Percentiles rank a stretch among this genome's conserved stretches.
These are phyloP conservation scores for Capsella rubella DNA, from an alignment of 441 rosid genomes.

Conservation along the genomic window DNA sequence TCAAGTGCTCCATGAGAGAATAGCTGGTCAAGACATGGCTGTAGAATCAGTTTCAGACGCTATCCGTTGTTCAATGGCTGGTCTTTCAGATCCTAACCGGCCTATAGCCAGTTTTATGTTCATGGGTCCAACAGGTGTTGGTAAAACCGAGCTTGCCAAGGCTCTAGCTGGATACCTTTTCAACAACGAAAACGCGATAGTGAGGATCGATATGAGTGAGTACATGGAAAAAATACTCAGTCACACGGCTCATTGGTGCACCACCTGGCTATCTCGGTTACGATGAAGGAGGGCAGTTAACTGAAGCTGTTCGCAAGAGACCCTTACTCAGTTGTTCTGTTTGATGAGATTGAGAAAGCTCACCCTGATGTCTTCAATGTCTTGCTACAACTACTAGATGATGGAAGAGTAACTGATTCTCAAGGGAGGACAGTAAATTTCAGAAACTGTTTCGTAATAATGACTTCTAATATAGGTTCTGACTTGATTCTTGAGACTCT, in stretches of 20 bases:
- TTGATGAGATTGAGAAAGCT: constrained; percentile 39
- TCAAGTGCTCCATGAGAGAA: constrained; percentile 78
- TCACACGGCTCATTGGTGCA: constrained; percentile 35
- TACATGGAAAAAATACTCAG: constrained; percentile 31
- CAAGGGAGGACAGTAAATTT: constrained; percentile 65
- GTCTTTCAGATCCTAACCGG: constrained; percentile 39
- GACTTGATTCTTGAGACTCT: constrained; percentile 51
- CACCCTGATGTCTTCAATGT: constrained; percentile 37
- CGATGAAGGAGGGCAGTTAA: constrained; percentile 28
- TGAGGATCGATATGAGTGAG: constrained; percentile 41
- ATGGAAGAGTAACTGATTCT: constrained; percentile 38
- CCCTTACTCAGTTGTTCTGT: constrained; percentile 36
- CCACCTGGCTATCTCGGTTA: constrained; percentile 28
- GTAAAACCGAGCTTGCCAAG: constrained; percentile 41
- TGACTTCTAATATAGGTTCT: constrained; percentile 34
- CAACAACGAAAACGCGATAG: constrained; percentile 34
- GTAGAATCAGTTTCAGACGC: constrained; percentile 47
- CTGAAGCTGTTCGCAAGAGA: constrained; percentile 33
- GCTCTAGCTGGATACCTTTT: constrained; percentile 36
- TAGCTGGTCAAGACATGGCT: constrained; percentile 82
- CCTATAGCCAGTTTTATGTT: constrained; percentile 70
- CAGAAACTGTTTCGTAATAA: constrained; percentile 46
- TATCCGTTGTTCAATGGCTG: constrained; percentile 32
- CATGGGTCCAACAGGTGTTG: constrained; percentile 50
- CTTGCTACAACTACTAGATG: constrained; percentile 32